phyloP scores from a whole-genome alignment of 2,329 filamentous ascomycete genomes.

The Phyllosticta citribraziliensis region DNA sequence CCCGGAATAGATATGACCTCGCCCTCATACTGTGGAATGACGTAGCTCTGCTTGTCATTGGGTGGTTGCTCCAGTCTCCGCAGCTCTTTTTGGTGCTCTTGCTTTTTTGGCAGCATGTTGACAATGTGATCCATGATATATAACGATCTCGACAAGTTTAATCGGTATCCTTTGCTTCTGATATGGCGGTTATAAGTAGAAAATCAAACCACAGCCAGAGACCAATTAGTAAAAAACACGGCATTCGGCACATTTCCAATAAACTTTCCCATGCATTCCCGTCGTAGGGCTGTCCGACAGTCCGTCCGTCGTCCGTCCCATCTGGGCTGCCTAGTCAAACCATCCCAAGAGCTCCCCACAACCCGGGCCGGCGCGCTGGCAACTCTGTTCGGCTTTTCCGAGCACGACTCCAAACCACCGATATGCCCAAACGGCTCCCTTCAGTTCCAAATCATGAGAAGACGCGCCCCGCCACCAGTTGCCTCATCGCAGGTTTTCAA shows the following conservation, averaged over 20 bases:
- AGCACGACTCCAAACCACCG: neutral
- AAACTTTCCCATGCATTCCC: neutral
- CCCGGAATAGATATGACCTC: conserved; percentile 41
- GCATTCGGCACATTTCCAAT: neutral
- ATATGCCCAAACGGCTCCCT: neutral
- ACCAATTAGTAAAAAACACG: neutral
- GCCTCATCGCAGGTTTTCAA: too few species aligned
- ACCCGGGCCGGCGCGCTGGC: neutral
- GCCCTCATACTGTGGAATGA: conserved; percentile 40
- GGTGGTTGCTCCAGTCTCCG: conserved; percentile 22
- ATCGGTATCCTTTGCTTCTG: neutral
- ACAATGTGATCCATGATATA: neutral
- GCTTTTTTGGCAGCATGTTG: neutral
- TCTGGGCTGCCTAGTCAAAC: too few species aligned
- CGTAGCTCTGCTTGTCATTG: conserved; percentile 31
- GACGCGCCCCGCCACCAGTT: too few species aligned
- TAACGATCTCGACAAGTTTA: neutral
- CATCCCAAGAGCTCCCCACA: neutral
- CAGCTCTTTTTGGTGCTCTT: neutral
- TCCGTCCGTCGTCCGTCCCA: neutral
- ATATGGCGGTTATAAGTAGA: neutral
- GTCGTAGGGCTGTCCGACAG: neutral
- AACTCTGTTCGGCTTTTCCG: neutral
- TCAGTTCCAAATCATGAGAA: too few species aligned
- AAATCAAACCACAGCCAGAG: neutral